Percentiles rank a stretch among this genome's conserved stretches.
Conservation (phyloP, 805 yeast species). For the Candida xyloterini region DNA sequence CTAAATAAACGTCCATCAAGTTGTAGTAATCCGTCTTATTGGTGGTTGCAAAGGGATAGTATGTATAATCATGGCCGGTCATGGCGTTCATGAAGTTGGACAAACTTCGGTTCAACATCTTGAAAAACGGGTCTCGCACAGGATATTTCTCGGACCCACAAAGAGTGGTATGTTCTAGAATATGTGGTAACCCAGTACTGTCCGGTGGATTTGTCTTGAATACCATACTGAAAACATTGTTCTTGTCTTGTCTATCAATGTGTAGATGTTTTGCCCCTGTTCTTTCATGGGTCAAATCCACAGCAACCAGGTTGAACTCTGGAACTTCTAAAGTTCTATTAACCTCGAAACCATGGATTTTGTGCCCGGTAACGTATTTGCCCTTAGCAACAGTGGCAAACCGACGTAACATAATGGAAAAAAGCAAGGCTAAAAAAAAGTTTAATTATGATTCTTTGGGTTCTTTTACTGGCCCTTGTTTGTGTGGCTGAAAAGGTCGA, state of each 20-base stretch:
- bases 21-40: constrained; percentile 77
- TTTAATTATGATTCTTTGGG: constrained; percentile 1
- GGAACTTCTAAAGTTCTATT: constrained; percentile 68
- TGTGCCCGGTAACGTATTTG: constrained; percentile 63
- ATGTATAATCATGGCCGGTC: constrained; percentile 97
- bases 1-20: constrained; percentile 82
- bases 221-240: constrained; percentile 84
- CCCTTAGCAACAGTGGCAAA: constrained; percentile 15
- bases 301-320: constrained; percentile 77
- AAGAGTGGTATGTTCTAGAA: constrained; percentile 90
- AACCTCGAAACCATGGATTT: constrained; percentile 65
- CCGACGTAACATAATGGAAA: constrained; percentile 14
- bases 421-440: neutral
- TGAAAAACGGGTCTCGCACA: constrained; percentile 95
- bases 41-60: constrained; percentile 94
- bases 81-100: constrained; percentile 98
- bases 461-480: constrained; percentile 5
- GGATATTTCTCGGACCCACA: constrained; percentile 93
- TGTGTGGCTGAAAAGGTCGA: constrained; percentile 42
- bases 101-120: constrained; percentile 92
- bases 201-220: constrained; percentile 95
- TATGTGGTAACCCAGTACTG: constrained; percentile 94
- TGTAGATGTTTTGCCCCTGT: constrained; percentile 85
- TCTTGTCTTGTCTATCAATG: constrained; percentile 75
- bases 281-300: constrained; percentile 59